Evolutionary conservation across 495 filamentous ascomycete genomes (phyloP).

Genomic region (Oleoguttula mirabilis): DNA sequence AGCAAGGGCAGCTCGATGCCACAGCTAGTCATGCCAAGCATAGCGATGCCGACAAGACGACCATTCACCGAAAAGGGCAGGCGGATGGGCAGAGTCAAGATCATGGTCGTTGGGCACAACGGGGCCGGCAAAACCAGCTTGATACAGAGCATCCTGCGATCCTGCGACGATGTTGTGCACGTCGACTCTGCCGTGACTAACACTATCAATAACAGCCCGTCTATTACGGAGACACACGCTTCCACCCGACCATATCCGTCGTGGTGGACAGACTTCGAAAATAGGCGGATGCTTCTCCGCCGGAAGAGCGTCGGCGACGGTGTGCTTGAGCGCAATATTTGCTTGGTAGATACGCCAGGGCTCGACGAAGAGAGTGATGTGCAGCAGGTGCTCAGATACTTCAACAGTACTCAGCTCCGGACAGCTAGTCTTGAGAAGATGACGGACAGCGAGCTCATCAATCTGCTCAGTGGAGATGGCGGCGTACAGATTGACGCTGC

Average conservation of each 20-base stretch:
- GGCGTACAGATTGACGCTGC: slow-evolving; percentile 83
- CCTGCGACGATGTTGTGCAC: slow-evolving; percentile 88
- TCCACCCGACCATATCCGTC: slow-evolving; percentile 85
- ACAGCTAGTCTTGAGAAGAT: slow-evolving; percentile 46
- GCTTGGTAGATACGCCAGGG: slow-evolving; percentile 71
- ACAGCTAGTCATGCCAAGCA: slow-evolving; percentile 95
- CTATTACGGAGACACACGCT: slow-evolving; percentile 69
- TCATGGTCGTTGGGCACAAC: slow-evolving; percentile 72
- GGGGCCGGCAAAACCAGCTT: slow-evolving; percentile 87
- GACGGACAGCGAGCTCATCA: slow-evolving; percentile 62
- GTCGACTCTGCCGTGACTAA: slow-evolving; percentile 10
- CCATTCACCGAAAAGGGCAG: slow-evolving; percentile 86
- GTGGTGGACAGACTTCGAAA: slow-evolving; percentile 90
- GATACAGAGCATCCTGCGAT: slow-evolving; percentile 85
- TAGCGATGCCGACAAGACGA: slow-evolving; percentile 83
- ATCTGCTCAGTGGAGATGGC: slow-evolving; percentile 71
- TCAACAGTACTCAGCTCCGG: slow-evolving; percentile 59
- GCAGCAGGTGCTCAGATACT: slow-evolving; percentile 58
- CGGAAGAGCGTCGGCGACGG: slow-evolving; percentile 71
- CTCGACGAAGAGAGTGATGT: slow-evolving; percentile 44
- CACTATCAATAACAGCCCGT: background rate
- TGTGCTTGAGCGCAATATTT: slow-evolving; percentile 83
- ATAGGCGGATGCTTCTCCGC: slow-evolving; percentile 53
- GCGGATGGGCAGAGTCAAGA: slow-evolving; percentile 71
- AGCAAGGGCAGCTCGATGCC: slow-evolving; percentile 33